Percentiles rank a stretch among this genome's conserved stretches.
These are phyloP conservation scores for Alopecurus myosuroides DNA, from an alignment of 176 grass and related monocot species.

Conservation along the genomic window DNA sequence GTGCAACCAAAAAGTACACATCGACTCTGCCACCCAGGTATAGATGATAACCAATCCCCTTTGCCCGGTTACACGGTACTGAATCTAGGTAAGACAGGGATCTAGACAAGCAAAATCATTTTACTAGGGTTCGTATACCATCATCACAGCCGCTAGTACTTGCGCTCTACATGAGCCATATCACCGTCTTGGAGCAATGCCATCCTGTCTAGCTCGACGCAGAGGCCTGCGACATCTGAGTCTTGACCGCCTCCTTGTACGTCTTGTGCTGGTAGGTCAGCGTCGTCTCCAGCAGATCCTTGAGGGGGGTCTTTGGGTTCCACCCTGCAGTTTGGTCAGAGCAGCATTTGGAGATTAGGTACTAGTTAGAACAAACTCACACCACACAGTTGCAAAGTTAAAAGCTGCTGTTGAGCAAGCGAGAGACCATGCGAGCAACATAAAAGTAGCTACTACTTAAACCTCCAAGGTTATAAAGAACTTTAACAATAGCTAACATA, in stretches of 20 bases:
- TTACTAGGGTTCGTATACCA: constrained; percentile 17
- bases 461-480: too few species aligned
- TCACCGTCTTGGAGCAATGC: not conserved
- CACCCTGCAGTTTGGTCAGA: constrained; percentile 50
- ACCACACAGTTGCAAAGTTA: too few species aligned
- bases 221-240: constrained; percentile 56
- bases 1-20: constrained; percentile 33
- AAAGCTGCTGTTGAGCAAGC: too few species aligned
- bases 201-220: constrained; percentile 61
- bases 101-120: too few species aligned
- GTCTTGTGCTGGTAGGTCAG: constrained; percentile 93
- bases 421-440: too few species aligned
- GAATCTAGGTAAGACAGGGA: constrained; percentile 9
- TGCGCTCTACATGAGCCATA: not conserved
- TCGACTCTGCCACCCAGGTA: constrained; percentile 26
- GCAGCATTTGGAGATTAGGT: not conserved
- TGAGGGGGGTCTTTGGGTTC: constrained; percentile 85
- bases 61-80: not conserved
- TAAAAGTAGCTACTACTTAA: too few species aligned
- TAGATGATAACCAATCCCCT: constrained; percentile 3
- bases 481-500: too few species aligned
- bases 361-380: too few species aligned
- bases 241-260: constrained; percentile 88
- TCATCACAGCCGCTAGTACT: constrained; percentile 6
- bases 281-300: constrained; percentile 87